Evolutionary conservation across 495 filamentous ascomycete species (phyloP).

Genomic region (Aspergillus cavernicola): DNA sequence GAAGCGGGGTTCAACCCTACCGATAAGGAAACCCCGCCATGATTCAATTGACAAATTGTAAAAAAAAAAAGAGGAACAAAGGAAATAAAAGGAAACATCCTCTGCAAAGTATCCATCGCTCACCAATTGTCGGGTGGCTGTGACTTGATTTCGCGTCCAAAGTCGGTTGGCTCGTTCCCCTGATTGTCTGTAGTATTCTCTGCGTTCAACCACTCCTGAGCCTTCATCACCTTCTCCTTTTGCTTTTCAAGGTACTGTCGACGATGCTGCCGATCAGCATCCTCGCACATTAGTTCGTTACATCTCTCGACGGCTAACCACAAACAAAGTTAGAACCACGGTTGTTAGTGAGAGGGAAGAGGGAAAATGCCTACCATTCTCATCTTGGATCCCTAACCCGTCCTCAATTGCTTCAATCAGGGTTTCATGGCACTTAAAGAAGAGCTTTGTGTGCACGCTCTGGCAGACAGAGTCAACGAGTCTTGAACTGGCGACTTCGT

Average conservation of each 20-base stretch:
- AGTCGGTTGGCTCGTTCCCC: not conserved
- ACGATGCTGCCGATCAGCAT: constrained; percentile 38
- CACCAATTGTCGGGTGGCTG: constrained; percentile 11
- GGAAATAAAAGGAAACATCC: not conserved
- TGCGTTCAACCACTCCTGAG: constrained; percentile 38
- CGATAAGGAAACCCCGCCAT: constrained; percentile 13
- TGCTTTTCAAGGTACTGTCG: constrained; percentile 39
- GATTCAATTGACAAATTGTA: not conserved
- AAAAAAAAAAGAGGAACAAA: not conserved
- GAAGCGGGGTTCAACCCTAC: constrained; percentile 23
- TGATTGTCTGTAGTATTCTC: constrained; percentile 16
- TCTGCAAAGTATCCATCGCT: too few relatives aligned
- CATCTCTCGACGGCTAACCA: constrained; percentile 34
- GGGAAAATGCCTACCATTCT: constrained; percentile 34
- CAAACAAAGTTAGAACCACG: not conserved
- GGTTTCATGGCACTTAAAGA: constrained; percentile 36
- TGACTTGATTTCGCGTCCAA: constrained; percentile 7
- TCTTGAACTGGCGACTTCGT: constrained; percentile 46
- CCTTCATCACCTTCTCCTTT: constrained; percentile 41
- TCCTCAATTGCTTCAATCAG: constrained; percentile 33
- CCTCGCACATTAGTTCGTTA: constrained; percentile 47
- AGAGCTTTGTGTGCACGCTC: constrained; percentile 44
- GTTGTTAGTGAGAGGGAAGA: not conserved
- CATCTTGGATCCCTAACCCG: constrained; percentile 30
- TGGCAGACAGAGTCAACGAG: constrained; percentile 49